A percentile compares a stretch with the other conserved stretches of the same genome.
Conservation (phyloP, 208 protist genomes). For the Jaenimonas drosophilae region DNA sequence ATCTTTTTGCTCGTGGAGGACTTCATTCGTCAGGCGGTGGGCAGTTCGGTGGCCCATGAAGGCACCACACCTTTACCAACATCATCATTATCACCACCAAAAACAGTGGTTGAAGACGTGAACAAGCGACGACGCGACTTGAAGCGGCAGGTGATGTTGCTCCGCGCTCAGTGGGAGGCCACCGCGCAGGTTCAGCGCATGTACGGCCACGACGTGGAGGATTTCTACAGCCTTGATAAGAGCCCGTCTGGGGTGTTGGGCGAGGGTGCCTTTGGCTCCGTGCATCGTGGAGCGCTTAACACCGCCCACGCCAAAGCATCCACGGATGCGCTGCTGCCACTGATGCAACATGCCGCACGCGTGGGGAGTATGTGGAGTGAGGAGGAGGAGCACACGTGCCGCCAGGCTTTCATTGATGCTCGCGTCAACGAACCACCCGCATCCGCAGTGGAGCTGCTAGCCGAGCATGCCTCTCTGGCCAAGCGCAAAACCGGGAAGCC, state of each 20-base stretch:
- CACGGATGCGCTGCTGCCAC: background rate
- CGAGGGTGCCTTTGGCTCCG: slow-evolving; percentile 28
- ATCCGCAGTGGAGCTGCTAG: background rate
- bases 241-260: slow-evolving; percentile 19
- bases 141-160: slow-evolving; percentile 14
- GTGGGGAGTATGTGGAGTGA: background rate
- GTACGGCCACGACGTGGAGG: slow-evolving; percentile 24
- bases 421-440: background rate
- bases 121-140: too few species aligned
- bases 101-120: background rate
- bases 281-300: slow-evolving; percentile 26
- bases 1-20: slow-evolving; percentile 15
- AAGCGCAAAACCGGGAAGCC: background rate
- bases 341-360: background rate
- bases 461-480: background rate
- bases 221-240: slow-evolving; percentile 29
- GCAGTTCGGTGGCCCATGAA: slow-evolving; percentile 1
- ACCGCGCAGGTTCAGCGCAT: slow-evolving; percentile 36
- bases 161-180: slow-evolving; percentile 26
- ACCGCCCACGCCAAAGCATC: background rate
- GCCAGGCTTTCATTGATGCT: slow-evolving; percentile 6
- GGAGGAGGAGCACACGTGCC: slow-evolving; percentile 1
- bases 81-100: background rate
- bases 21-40: too few species aligned
- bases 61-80: background rate